These are phyloP conservation scores for Stramenopiles sp. DNA, from an alignment of 352 stramenopile genomes.

Conservation along the genomic window DNA sequence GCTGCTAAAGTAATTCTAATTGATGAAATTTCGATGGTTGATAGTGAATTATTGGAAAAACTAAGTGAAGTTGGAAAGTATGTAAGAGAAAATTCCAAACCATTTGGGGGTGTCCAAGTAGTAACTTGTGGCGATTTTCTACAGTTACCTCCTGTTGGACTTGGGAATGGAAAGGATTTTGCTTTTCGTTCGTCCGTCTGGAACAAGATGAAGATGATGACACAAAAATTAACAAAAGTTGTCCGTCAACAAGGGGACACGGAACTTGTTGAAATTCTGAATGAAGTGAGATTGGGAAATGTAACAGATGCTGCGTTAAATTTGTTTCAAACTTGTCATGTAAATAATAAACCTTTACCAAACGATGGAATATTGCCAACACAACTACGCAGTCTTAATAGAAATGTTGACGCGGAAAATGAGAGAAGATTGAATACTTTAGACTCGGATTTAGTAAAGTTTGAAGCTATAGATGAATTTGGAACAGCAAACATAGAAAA, in stretches of 20 bases:
- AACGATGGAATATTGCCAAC: background rate
- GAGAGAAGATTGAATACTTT: background rate
- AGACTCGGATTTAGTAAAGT: background rate
- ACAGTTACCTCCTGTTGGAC: slow-evolving; percentile 24
- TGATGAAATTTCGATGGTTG: slow-evolving; percentile 26
- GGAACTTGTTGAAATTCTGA: background rate
- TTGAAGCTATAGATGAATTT: background rate
- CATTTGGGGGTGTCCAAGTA: slow-evolving; percentile 28
- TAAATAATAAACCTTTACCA: background rate
- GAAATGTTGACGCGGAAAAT: background rate
- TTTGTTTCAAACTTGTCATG: background rate
- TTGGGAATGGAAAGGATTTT: background rate
- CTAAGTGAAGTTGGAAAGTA: slow-evolving; percentile 16
- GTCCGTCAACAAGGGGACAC: background rate
- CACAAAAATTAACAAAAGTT: slow-evolving; percentile 8
- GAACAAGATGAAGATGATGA: background rate
- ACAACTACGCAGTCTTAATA: background rate
- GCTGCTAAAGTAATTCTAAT: slow-evolving; percentile 17
- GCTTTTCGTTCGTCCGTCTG: background rate
- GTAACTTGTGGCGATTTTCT: slow-evolving; percentile 25
- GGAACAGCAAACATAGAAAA: slow-evolving; percentile 7
- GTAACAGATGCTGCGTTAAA: background rate
- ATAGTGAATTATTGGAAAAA: slow-evolving; percentile 19
- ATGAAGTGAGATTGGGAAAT: background rate
- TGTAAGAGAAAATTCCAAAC: slow-evolving; percentile 17